phyloP scores from a whole-genome alignment of 768 basidiomycete species.

The Strobilomyces dryophilus region DNA sequence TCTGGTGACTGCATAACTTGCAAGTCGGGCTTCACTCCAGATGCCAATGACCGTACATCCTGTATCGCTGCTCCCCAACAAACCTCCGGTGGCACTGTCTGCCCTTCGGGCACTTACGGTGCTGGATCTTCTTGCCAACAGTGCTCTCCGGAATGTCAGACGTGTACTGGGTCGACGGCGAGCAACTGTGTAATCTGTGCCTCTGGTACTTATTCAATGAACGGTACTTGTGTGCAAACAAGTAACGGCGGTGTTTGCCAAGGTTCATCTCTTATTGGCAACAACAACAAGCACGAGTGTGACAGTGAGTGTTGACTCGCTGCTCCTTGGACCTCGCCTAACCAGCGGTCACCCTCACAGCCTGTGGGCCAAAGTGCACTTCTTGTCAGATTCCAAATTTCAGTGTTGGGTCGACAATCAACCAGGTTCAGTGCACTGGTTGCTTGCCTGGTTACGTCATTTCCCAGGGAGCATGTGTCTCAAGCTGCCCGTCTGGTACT shows the following conservation, averaged over 20 bases:
- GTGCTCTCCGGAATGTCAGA: slow-evolving; percentile 65
- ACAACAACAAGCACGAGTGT: slow-evolving; percentile 80
- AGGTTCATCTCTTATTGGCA: slow-evolving; percentile 65
- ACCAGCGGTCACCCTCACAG: slow-evolving; percentile 34
- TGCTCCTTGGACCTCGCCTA: not conserved
- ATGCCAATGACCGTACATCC: slow-evolving; percentile 60
- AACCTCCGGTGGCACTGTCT: slow-evolving; percentile 49
- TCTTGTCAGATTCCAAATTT: slow-evolving; percentile 74
- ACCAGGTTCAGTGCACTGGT: slow-evolving; percentile 66
- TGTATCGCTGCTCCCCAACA: slow-evolving; percentile 54
- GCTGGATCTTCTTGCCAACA: slow-evolving; percentile 48
- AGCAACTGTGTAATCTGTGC: slow-evolving; percentile 71
- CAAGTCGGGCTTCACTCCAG: slow-evolving; percentile 62
- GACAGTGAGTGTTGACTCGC: slow-evolving; percentile 49
- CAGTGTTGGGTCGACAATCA: slow-evolving; percentile 57
- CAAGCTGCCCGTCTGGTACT: slow-evolving; percentile 66
- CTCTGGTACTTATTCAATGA: slow-evolving; percentile 54
- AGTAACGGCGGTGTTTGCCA: slow-evolving; percentile 69
- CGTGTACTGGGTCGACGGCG: slow-evolving; percentile 65
- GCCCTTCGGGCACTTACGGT: slow-evolving; percentile 65
- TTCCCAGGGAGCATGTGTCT: slow-evolving; percentile 64
- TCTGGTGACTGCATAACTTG: slow-evolving; percentile 73
- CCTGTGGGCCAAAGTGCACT: slow-evolving; percentile 80
- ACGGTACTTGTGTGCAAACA: slow-evolving; percentile 66
- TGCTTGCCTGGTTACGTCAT: slow-evolving; percentile 78